phyloP scores from a whole-genome alignment of 495 filamentous ascomycete species.

The Darksidea phi region DNA sequence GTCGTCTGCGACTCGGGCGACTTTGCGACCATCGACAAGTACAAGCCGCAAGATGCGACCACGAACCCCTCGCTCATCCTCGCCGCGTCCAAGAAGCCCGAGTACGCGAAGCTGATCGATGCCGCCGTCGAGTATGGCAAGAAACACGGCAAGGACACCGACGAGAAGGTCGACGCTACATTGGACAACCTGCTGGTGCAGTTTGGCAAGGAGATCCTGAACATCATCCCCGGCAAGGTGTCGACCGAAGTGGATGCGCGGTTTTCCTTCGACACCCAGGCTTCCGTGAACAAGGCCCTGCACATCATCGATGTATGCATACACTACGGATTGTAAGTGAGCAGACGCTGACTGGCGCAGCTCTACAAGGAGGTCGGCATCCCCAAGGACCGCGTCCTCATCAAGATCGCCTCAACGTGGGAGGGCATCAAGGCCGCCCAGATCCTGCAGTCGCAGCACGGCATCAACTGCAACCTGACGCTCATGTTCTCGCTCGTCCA shows the following conservation, averaged over 20 bases:
- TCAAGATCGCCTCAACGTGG: conserved; percentile 85
- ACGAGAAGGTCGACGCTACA: conserved; percentile 49
- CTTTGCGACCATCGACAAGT: conserved; percentile 88
- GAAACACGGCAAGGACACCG: conserved; percentile 60
- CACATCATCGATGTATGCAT: conserved; percentile 88
- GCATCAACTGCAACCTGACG: conserved; percentile 96
- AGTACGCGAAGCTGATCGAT: conserved; percentile 93
- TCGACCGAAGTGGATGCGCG: conserved; percentile 97
- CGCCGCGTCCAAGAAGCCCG: conserved; percentile 94
- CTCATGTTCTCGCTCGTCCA: conserved; percentile 97
- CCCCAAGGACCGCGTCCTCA: conserved; percentile 88
- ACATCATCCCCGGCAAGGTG: conserved; percentile 96
- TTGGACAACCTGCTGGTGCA: conserved; percentile 89
- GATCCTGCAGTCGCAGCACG: conserved; percentile 87
- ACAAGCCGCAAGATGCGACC: conserved; percentile 99
- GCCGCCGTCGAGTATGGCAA: conserved; percentile 83
- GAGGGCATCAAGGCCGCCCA: conserved; percentile 98
- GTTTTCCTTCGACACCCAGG: conserved; percentile 93
- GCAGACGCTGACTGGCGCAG: conserved; percentile 46
- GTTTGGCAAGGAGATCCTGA: conserved; percentile 95
- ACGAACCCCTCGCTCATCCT: conserved; percentile 99
- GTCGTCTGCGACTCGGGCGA: conserved; percentile 97
- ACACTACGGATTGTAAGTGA: not conserved
- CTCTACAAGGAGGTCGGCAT: conserved; percentile 91
- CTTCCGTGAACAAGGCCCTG: conserved; percentile 90